Evolutionary conservation across 2,329 filamentous ascomycete species (phyloP).

Genomic region (Capronia americana): DNA sequence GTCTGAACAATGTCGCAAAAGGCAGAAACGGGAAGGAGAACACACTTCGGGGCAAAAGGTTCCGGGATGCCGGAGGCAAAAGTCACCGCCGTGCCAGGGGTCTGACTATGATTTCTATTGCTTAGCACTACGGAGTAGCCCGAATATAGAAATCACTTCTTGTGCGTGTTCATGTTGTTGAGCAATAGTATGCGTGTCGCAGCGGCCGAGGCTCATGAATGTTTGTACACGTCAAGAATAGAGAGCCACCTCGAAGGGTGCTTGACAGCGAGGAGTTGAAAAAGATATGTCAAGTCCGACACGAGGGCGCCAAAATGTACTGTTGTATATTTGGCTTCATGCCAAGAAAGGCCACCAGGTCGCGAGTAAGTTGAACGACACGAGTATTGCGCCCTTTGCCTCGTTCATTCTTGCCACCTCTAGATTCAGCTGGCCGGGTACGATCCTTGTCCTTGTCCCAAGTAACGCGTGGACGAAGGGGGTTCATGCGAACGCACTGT

Average conservation of each 20-base stretch:
- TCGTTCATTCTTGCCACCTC: neutral
- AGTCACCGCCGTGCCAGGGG: neutral
- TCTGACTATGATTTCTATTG: neutral
- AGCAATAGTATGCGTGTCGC: neutral
- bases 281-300: neutral
- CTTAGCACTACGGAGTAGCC: neutral
- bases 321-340: neutral
- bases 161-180: neutral
- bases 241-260: neutral
- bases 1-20: neutral
- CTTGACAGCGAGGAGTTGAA: neutral
- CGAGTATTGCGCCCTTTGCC: neutral
- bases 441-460: neutral
- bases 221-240: neutral
- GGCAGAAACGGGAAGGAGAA: neutral
- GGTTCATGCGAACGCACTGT: too few species aligned
- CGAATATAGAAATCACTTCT: neutral
- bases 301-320: neutral
- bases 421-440: neutral
- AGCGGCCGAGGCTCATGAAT: too few species aligned
- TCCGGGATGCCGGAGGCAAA: neutral
- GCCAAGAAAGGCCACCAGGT: neutral
- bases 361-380: neutral
- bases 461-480: neutral
- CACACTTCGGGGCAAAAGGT: neutral